These are phyloP conservation scores for Chlamydomonas incerta DNA, from an alignment of 139 green algal species.

Conservation along the genomic window DNA sequence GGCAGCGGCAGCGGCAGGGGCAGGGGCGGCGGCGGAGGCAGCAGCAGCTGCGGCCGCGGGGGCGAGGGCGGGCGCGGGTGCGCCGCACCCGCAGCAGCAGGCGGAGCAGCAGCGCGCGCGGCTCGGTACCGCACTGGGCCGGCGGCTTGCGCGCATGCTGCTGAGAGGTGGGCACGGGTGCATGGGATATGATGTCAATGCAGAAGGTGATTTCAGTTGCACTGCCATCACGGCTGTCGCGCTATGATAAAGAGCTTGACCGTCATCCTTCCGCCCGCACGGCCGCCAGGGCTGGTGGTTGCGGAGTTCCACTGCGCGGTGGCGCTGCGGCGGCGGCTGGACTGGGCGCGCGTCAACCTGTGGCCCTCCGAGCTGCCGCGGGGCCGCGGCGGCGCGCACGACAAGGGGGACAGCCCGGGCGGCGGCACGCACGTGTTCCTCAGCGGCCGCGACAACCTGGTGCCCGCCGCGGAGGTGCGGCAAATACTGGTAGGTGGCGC, in stretches of 20 bases:
- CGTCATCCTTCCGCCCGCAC: background rate
- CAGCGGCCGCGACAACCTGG: slow-evolving; percentile 47
- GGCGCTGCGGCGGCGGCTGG: slow-evolving; percentile 38
- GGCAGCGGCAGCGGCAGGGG: too few species aligned
- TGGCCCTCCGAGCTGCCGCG: slow-evolving; percentile 49
- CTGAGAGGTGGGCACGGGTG: slow-evolving; percentile 1
- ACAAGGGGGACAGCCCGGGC: too few species aligned
- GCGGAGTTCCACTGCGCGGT: slow-evolving; percentile 47
- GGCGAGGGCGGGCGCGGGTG: too few species aligned
- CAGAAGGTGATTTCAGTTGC: too few species aligned
- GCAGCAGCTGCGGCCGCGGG: too few species aligned
- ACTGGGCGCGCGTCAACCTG: slow-evolving; percentile 55
- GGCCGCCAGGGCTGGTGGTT: slow-evolving; percentile 30
- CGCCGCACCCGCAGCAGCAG: too few species aligned
- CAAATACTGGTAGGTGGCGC: slow-evolving; percentile 38
- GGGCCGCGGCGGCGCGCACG: background rate
- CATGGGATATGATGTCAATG: too few species aligned
- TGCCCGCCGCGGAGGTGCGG: slow-evolving; percentile 41
- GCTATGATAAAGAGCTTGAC: too few species aligned
- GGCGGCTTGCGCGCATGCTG: background rate
- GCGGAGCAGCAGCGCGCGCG: background rate
- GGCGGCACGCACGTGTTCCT: slow-evolving; percentile 31
- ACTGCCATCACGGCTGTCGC: background rate
- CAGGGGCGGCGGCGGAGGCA: too few species aligned
- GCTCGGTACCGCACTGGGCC: background rate